phyloP scores from a whole-genome alignment of 2,329 filamentous ascomycete genomes.

The Fusarium brevicatenulatum region DNA sequence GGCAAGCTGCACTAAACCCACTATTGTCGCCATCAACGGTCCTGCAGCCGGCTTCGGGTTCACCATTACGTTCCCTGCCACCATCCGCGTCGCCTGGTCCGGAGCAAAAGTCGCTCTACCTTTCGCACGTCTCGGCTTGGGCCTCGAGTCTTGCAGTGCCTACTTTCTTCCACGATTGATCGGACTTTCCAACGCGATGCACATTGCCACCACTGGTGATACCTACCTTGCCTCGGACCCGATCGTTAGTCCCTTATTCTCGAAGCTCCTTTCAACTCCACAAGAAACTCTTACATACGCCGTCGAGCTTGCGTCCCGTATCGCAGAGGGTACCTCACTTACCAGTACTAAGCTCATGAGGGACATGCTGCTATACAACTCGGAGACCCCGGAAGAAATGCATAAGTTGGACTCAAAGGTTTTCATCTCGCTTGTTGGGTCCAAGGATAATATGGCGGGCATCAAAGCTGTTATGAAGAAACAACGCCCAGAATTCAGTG shows the following conservation, averaged over 20 bases:
- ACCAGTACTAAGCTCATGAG: not conserved
- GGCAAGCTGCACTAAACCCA: not conserved
- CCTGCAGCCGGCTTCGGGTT: not conserved
- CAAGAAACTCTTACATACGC: fast-evolving
- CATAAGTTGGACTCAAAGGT: not conserved
- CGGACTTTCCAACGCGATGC: not conserved
- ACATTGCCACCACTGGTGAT: not conserved
- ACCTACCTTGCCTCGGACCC: not conserved
- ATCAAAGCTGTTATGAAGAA: not conserved
- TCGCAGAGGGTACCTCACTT: not conserved
- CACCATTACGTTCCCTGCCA: not conserved
- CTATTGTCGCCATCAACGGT: not conserved
- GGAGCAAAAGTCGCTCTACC: not conserved
- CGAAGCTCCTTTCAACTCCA: not conserved
- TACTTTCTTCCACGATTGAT: not conserved
- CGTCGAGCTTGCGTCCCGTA: not conserved
- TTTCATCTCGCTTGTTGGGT: not conserved
- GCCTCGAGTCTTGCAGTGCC: not conserved
- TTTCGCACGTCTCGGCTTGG: not conserved
- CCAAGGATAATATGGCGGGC: not conserved
- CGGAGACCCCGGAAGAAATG: not conserved
- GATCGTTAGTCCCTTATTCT: not conserved
- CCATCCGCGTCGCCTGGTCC: not conserved
- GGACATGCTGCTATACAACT: not conserved
- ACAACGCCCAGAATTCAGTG: not conserved